Percentiles rank a stretch among this genome's conserved stretches.
Conservation (phyloP, 1,139 yeast genomes). For the Taphrina confusa region DNA sequence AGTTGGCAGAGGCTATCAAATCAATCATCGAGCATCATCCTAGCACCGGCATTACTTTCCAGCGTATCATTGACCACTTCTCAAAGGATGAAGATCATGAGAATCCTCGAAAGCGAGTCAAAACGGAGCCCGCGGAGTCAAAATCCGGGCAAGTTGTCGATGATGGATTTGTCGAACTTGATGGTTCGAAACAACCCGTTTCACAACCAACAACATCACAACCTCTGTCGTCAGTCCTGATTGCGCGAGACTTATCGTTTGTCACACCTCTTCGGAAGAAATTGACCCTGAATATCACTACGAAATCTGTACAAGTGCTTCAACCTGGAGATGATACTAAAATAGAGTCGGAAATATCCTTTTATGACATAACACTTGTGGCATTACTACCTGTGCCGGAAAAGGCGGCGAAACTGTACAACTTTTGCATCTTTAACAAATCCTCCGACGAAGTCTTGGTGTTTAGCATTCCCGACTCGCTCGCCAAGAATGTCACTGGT, state of each 20-base stretch:
- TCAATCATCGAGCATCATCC: slow-evolving; percentile 6
- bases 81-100: neutral
- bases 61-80: slow-evolving; percentile 2
- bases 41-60: neutral
- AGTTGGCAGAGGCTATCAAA: neutral
- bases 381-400: slow-evolving; percentile 47
- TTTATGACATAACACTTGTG: slow-evolving; percentile 37
- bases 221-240: neutral
- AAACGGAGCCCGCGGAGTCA: neutral
- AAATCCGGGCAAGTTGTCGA: neutral
- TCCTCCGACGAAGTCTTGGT: slow-evolving; percentile 39
- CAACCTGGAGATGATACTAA: slow-evolving; percentile 30
- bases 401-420: slow-evolving; percentile 48
- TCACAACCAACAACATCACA: neutral
- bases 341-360: slow-evolving; percentile 34
- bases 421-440: slow-evolving; percentile 42
- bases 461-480: slow-evolving; percentile 39
- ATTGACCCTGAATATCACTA: slow-evolving; percentile 41
- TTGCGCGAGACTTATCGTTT: slow-evolving; percentile 41
- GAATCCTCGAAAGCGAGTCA: neutral
- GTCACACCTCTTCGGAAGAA: slow-evolving; percentile 45
- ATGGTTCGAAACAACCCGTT: neutral
- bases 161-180: neutral
- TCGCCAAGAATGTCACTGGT: slow-evolving; percentile 38
- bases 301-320: slow-evolving; percentile 37